phyloP scores from a whole-genome alignment of 2,329 filamentous ascomycete species.

The Epichloe baconii region DNA sequence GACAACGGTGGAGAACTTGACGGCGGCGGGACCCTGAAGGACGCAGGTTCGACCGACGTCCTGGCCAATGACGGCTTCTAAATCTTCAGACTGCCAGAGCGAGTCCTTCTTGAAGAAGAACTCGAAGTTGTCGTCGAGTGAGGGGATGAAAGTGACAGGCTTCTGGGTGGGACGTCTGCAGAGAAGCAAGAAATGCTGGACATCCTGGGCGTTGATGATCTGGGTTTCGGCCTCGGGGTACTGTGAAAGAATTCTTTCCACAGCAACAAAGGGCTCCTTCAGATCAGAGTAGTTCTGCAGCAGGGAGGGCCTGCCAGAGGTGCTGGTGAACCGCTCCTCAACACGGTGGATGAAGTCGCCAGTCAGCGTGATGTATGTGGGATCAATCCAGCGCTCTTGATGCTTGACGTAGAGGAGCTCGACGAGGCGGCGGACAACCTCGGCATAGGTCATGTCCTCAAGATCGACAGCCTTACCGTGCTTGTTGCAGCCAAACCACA shows the following conservation, averaged over 20 bases:
- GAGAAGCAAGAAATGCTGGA: slow-evolving; percentile 88
- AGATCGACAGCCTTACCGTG: slow-evolving; percentile 71
- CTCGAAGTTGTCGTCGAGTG: slow-evolving; percentile 94
- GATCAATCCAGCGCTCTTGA: slow-evolving; percentile 82
- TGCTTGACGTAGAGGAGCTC: slow-evolving; percentile 87
- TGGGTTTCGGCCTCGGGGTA: slow-evolving; percentile 83
- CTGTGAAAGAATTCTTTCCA: slow-evolving; percentile 65
- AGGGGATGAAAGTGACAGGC: slow-evolving; percentile 88
- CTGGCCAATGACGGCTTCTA: slow-evolving; percentile 89
- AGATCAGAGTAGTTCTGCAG: slow-evolving; percentile 87
- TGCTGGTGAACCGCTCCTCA: slow-evolving; percentile 86
- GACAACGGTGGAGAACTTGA: slow-evolving; percentile 74
- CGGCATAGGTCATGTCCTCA: slow-evolving; percentile 90
- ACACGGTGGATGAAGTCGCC: slow-evolving; percentile 94
- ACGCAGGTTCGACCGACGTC: slow-evolving; percentile 96
- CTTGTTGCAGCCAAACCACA: slow-evolving; percentile 86
- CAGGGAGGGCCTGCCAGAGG: slow-evolving; percentile 58
- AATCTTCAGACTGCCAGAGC: slow-evolving; percentile 95
- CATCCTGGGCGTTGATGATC: slow-evolving; percentile 95
- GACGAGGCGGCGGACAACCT: slow-evolving; percentile 76
- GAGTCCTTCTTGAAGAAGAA: slow-evolving; percentile 99
- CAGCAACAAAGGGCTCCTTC: slow-evolving; percentile 61
- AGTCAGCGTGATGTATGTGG: slow-evolving; percentile 67
- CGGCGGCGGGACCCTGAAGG: slow-evolving; percentile 86
- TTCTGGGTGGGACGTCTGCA: slow-evolving; percentile 90